Evolutionary conservation across 1,284 basidiomycete species (phyloP).

Genomic region (Cryptococcus sp.): DNA sequence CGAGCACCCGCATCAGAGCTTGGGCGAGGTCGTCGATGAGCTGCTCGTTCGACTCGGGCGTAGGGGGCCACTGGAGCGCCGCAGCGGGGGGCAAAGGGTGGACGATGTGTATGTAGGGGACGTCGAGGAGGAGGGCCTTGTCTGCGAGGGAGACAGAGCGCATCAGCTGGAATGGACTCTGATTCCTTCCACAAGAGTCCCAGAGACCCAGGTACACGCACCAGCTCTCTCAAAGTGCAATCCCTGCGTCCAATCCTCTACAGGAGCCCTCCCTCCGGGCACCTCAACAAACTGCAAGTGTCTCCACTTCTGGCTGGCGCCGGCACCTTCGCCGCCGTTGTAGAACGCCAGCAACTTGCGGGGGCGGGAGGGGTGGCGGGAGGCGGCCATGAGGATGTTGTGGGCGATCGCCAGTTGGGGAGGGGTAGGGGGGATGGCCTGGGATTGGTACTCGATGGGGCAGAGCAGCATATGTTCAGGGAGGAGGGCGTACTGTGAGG

Average conservation of each 20-base stretch:
- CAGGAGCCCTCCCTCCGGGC: slow-evolving; percentile 60
- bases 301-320: slow-evolving; percentile 82
- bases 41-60: slow-evolving; percentile 42
- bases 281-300: slow-evolving; percentile 77
- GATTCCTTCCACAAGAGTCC: neutral
- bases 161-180: neutral
- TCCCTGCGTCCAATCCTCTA: slow-evolving; percentile 65
- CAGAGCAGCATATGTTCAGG: slow-evolving; percentile 71
- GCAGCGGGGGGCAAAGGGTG: slow-evolving; percentile 52
- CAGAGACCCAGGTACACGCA: slow-evolving; percentile 35
- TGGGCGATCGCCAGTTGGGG: slow-evolving; percentile 71
- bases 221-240: slow-evolving; percentile 61
- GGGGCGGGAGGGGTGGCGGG: slow-evolving; percentile 55
- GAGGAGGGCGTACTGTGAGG: slow-evolving; percentile 63
- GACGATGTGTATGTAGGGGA: slow-evolving; percentile 78
- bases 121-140: slow-evolving; percentile 60
- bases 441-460: slow-evolving; percentile 51
- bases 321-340: slow-evolving; percentile 76
- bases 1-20: slow-evolving; percentile 69
- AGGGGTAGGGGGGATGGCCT: slow-evolving; percentile 72
- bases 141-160: slow-evolving; percentile 52
- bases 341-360: slow-evolving; percentile 71
- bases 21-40: slow-evolving; percentile 60
- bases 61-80: slow-evolving; percentile 53
- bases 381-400: slow-evolving; percentile 63